Conservation (phyloP, 2,329 filamentous ascomycete species). For the Apiospora sp. region DNA sequence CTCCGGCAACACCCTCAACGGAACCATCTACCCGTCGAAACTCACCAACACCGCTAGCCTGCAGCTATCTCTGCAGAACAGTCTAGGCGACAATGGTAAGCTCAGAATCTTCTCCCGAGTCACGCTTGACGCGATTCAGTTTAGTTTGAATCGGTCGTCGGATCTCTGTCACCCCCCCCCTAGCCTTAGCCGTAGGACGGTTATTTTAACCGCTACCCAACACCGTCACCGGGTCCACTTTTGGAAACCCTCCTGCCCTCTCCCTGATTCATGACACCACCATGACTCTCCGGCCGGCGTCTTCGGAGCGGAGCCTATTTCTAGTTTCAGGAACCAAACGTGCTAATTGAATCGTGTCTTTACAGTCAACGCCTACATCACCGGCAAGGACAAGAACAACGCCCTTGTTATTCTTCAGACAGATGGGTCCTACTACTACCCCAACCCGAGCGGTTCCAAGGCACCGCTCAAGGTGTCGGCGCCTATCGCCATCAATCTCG, state of each 20-base stretch:
- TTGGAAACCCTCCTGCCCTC: background rate
- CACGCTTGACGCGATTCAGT: constrained; percentile 14
- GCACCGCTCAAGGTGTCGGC: constrained; percentile 43
- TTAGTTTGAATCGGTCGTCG: constrained; percentile 8
- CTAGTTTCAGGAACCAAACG: background rate
- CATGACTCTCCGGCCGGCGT: background rate
- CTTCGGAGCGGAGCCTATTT: background rate
- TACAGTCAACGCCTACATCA: constrained; percentile 50
- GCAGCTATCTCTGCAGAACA: constrained; percentile 23
- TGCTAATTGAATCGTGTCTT: constrained; percentile 20
- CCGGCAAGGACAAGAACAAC: constrained; percentile 46
- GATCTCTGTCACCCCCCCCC: constrained; percentile 10
- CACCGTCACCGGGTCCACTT: background rate
- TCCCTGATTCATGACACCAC: background rate
- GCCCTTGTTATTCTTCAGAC: constrained; percentile 49
- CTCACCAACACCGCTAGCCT: constrained; percentile 12
- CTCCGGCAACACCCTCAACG: constrained; percentile 30
- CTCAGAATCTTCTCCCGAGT: background rate
- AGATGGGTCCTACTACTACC: constrained; percentile 50
- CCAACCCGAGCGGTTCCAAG: constrained; percentile 42
- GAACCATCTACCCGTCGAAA: constrained; percentile 28
- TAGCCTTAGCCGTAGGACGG: background rate
- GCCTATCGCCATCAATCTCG: constrained; percentile 48
- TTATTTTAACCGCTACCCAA: constrained; percentile 1
- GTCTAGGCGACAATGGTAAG: constrained; percentile 14